Base-by-base conservation (phyloP, 2,329 filamentous ascomycete genomes). In the Allantophomopsis cytisporea region DNA sequence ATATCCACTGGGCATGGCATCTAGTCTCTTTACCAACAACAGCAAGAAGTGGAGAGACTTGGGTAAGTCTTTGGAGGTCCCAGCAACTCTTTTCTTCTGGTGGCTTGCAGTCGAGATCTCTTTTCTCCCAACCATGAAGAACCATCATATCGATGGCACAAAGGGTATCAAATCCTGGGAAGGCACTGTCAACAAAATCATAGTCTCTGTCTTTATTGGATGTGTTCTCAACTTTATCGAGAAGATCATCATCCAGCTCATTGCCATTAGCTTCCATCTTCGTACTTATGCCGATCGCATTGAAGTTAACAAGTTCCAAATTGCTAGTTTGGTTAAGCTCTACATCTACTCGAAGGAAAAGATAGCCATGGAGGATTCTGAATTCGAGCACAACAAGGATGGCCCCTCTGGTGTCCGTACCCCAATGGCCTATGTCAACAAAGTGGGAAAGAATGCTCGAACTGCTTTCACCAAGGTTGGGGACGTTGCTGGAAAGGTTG, bases 31-130 rank as follows among this genome's bases (percentile, higher is more conserved):
- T 53, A 73, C 88, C 13, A 91, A 87, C 56, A 89, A 84, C 49
- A 71, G 77, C 53, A 94, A 91, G 63, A 95, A 95, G 56, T 95
- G 88, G 88, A 80, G 78, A 52, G 88, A 94, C 51, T 76, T 95
- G 55, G 87, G 85, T 15, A 80, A 79, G 43, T 78, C 87, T 50
- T 70, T 96, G 35, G 89, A 96, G 57, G 62, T 96, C 0, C 85
- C 86, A 11, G 79, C 80, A 0, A 87, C 87, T 0, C 60, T 94
- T 4, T 95, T 95, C 60, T 79, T 95, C 48, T 96, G 89, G 89
- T 81, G 84, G 72, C 67, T 96, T 11, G 83, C 83, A 13, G 75
- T 94, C 13, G 75, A 94, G 47, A 70, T 93, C 32, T 94, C 86
- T 0, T 94, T 93, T 58, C 65, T 84, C 30, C 86, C 86, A 2